Conservation (phyloP, 2,329 filamentous ascomycete genomes). For the Fusarium clavum region DNA sequence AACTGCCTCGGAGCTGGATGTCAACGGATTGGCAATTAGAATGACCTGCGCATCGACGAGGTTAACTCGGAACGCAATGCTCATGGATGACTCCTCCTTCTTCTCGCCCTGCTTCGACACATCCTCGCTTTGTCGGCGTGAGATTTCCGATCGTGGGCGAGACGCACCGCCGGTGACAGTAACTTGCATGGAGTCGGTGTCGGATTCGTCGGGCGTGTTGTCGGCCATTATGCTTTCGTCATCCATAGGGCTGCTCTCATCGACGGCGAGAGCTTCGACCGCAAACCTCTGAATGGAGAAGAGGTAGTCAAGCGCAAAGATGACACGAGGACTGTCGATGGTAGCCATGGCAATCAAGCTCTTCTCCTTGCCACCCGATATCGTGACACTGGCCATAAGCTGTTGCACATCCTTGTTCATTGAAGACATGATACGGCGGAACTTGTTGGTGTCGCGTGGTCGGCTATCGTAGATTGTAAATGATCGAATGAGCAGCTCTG, state of each 20-base stretch:
- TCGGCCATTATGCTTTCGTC: constrained; percentile 65
- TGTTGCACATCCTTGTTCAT: constrained; percentile 96
- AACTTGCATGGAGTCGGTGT: constrained; percentile 67
- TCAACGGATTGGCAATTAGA: constrained; percentile 92
- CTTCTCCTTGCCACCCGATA: constrained; percentile 84
- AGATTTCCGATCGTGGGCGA: constrained; percentile 46
- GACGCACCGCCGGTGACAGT: constrained; percentile 55
- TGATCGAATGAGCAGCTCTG: constrained; percentile 91
- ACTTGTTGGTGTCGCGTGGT: constrained; percentile 91
- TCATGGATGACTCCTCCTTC: constrained; percentile 64
- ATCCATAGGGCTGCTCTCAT: constrained; percentile 66
- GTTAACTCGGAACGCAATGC: constrained; percentile 88
- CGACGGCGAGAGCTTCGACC: constrained; percentile 72
- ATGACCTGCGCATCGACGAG: constrained; percentile 97
- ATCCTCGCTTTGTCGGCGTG: constrained; percentile 42
- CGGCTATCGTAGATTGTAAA: constrained; percentile 96
- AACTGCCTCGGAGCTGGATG: constrained; percentile 91
- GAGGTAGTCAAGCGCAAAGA: constrained; percentile 95
- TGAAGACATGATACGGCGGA: constrained; percentile 96
- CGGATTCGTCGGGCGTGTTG: constrained; percentile 65
- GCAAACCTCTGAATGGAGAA: constrained; percentile 89
- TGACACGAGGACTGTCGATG: constrained; percentile 92
- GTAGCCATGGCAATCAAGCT: constrained; percentile 91
- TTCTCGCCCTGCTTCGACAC: constrained; percentile 35
- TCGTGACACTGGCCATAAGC: constrained; percentile 96